These are phyloP conservation scores for Phytophthora ohioensis DNA, from an alignment of 352 stramenopile species.

Conservation along the genomic window DNA sequence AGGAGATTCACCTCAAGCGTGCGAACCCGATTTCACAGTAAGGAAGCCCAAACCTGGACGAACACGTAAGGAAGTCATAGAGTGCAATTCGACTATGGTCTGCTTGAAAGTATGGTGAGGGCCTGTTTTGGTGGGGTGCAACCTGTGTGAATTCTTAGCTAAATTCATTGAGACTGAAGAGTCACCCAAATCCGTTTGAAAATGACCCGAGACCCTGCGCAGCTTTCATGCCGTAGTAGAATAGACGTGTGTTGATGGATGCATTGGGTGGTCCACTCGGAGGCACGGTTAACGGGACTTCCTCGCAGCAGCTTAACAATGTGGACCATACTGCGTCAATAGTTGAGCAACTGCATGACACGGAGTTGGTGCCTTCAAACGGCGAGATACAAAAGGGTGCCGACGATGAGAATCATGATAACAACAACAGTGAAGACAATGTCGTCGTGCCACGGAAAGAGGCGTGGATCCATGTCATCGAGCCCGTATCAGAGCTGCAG, in stretches of 20 bases:
- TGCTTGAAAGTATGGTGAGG: neutral
- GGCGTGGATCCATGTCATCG: constrained; percentile 54
- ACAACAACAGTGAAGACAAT: constrained; percentile 6
- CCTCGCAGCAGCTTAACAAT: constrained; percentile 10
- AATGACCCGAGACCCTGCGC: constrained; percentile 4
- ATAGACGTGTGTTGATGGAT: constrained; percentile 27
- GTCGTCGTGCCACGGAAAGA: constrained; percentile 31
- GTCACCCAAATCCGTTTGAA: constrained; percentile 35
- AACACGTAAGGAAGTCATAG: constrained; percentile 17
- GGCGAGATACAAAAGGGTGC: neutral
- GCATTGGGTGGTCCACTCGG: neutral
- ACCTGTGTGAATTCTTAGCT: neutral
- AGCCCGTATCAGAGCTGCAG: constrained; percentile 26
- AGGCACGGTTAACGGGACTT: neutral
- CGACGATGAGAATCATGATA: neutral
- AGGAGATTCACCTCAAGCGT: constrained; percentile 80
- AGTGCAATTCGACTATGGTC: constrained; percentile 15
- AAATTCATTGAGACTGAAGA: constrained; percentile 26
- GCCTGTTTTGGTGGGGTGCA: neutral
- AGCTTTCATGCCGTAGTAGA: constrained; percentile 19
- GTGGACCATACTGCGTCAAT: constrained; percentile 8
- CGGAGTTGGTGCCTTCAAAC: constrained; percentile 28
- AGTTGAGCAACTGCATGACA: constrained; percentile 44
- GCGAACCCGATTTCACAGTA: constrained; percentile 75
- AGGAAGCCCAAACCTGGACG: neutral